phyloP scores from a whole-genome alignment of 108 stramenopile species.

The Parmales sp. region DNA sequence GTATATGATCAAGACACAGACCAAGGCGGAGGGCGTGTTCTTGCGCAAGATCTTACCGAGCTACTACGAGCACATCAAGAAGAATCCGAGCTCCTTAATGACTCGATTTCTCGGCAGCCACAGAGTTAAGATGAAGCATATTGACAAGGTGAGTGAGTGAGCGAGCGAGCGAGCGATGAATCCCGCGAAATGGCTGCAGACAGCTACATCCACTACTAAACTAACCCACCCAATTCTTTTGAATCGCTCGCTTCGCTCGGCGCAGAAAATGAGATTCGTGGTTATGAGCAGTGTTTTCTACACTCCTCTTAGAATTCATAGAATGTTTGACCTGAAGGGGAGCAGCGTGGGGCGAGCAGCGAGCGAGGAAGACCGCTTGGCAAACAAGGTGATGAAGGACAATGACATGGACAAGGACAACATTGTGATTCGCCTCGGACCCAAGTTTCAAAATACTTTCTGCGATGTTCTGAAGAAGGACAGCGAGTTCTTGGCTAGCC shows the following conservation, averaged over 20 bases:
- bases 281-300: constrained; percentile 24
- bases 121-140: constrained; percentile 37
- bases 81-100: constrained; percentile 23
- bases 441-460: constrained; percentile 29
- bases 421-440: constrained; percentile 24
- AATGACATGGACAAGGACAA: constrained; percentile 16
- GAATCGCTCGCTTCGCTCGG: too few relatives aligned
- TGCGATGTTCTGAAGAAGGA: constrained; percentile 42
- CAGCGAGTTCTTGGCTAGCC: constrained; percentile 45
- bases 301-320: constrained; percentile 21
- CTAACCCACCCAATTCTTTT: too few relatives aligned
- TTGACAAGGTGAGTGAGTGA: too few relatives aligned
- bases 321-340: constrained; percentile 47
- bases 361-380: constrained; percentile 19
- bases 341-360: constrained; percentile 18
- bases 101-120: constrained; percentile 57
- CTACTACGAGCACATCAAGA: constrained; percentile 62
- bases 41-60: constrained; percentile 56
- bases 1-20: constrained; percentile 49
- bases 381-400: constrained; percentile 37
- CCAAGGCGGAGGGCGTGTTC: constrained; percentile 47
- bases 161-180: too few relatives aligned
- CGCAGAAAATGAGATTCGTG: constrained; percentile 24
- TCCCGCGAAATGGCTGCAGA: too few relatives aligned
- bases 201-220: too few relatives aligned